Conservation (phyloP, 1,139 yeast genomes). For the Suhomyces yuchorum region DNA sequence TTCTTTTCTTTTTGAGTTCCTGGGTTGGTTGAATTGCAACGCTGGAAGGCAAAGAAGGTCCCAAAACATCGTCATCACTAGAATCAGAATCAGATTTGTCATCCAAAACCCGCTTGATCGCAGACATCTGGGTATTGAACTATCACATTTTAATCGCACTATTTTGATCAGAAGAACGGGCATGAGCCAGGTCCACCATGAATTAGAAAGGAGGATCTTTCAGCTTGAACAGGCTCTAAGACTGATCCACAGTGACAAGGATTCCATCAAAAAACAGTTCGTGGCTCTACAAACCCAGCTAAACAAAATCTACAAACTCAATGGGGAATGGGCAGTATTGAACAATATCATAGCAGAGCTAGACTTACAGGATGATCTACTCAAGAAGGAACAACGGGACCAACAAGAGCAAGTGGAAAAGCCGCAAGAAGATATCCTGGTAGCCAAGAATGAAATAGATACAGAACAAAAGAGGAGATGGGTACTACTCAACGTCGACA, state of each 20-base stretch:
- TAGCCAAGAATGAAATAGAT: neutral
- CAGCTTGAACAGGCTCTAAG: constrained; percentile 3
- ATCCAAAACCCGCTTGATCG: neutral
- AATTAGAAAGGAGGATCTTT: constrained; percentile 2
- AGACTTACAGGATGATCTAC: constrained; percentile 4
- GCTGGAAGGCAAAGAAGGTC: constrained; percentile 9
- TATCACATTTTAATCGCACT: neutral
- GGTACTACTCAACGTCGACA: constrained; percentile 24
- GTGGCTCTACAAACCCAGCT: constrained; percentile 20
- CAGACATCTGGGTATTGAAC: neutral
- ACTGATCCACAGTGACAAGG: constrained; percentile 5
- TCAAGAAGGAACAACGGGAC: neutral
- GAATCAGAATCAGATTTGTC: constrained; percentile 4
- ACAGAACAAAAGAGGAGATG: constrained; percentile 19
- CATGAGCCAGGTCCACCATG: neutral
- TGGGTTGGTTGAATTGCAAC: neutral
- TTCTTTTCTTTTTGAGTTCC: neutral
- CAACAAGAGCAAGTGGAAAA: neutral
- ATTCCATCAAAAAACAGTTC: constrained; percentile 18
- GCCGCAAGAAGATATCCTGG: neutral
- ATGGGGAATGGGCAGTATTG: constrained; percentile 26
- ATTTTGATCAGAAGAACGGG: neutral
- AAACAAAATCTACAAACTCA: constrained; percentile 19
- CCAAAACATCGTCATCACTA: constrained; percentile 12
- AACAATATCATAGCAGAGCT: constrained; percentile 25